Percentiles rank a stretch among this genome's conserved stretches.
phyloP scores from a whole-genome alignment of 2,329 filamentous ascomycete genomes.

The Davidsoniella eucalypti region DNA sequence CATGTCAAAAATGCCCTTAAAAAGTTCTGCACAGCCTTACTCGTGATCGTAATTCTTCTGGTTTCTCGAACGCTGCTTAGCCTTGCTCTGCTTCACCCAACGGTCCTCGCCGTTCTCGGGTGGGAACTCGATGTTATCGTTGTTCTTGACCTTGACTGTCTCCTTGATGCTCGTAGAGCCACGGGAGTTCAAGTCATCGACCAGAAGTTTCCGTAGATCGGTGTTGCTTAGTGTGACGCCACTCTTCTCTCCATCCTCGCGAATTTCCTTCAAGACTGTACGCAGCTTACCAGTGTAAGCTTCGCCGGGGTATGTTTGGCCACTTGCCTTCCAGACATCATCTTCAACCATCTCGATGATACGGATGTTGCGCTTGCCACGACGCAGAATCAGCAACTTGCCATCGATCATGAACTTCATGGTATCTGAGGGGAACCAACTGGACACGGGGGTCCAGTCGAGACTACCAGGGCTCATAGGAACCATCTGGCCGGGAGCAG shows the following conservation, averaged over 20 bases:
- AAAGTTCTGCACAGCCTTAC: background rate
- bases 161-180: conserved; percentile 11
- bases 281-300: conserved; percentile 32
- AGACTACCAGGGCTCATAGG: conserved; percentile 33
- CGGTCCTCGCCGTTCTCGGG: conserved; percentile 10
- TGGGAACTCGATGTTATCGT: conserved; percentile 26
- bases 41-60: conserved; percentile 7
- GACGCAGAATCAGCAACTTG: conserved; percentile 41
- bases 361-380: conserved; percentile 46
- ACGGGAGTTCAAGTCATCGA: conserved; percentile 14
- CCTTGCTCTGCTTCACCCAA: conserved; percentile 1
- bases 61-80: conserved; percentile 14
- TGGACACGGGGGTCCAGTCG: conserved; percentile 44
- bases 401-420: conserved; percentile 43
- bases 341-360: conserved; percentile 43
- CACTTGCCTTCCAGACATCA: conserved; percentile 33
- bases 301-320: conserved; percentile 36
- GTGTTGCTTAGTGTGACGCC: conserved; percentile 17
- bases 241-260: conserved; percentile 21
- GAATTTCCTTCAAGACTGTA: conserved; percentile 24
- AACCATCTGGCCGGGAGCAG: conserved; percentile 25
- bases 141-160: conserved; percentile 22
- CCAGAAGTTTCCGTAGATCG: conserved; percentile 19
- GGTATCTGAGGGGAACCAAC: conserved; percentile 40
- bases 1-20: background rate